Conservation (phyloP, 1,139 yeast species). For the Hyphopichia buzzinii region DNA sequence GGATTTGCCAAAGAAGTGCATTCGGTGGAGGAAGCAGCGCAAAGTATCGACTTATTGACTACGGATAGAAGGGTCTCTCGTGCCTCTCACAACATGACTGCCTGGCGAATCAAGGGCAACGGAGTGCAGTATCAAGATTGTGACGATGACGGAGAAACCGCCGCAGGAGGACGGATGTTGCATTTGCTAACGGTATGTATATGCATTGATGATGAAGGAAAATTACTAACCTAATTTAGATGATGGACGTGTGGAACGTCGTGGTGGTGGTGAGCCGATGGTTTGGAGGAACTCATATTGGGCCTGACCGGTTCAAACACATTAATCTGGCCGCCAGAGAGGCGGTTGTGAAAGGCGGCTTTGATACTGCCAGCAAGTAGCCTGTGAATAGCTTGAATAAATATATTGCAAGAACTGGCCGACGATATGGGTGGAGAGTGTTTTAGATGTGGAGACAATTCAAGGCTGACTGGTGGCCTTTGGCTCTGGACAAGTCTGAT, state of each 20-base stretch:
- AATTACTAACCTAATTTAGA: conserved; percentile 32
- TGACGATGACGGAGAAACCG: conserved; percentile 97
- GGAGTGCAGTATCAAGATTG: conserved; percentile 72
- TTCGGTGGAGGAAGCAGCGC: conserved; percentile 64
- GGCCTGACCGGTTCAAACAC: conserved; percentile 93
- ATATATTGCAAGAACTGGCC: too few species aligned
- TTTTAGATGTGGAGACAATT: too few species aligned
- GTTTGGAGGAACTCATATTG: conserved; percentile 91
- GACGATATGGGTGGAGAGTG: too few species aligned
- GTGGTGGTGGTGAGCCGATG: conserved; percentile 87
- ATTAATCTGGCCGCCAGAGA: conserved; percentile 88
- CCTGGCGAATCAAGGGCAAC: conserved; percentile 68
- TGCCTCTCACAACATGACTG: conserved; percentile 80
- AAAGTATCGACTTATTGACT: conserved; percentile 49
- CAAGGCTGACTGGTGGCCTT: too few species aligned
- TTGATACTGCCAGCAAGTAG: too few species aligned
- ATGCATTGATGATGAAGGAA: background rate
- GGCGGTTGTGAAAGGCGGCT: conserved; percentile 67
- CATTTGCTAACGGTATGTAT: conserved; percentile 68
- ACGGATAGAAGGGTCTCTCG: conserved; percentile 64
- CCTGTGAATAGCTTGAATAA: too few species aligned
- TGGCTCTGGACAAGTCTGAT: too few species aligned
- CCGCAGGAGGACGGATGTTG: conserved; percentile 87
- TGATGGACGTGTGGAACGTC: conserved; percentile 83
- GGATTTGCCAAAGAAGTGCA: conserved; percentile 67